phyloP scores from a whole-genome alignment of 139 green algal genomes.

The Nannochloris sp. region DNA sequence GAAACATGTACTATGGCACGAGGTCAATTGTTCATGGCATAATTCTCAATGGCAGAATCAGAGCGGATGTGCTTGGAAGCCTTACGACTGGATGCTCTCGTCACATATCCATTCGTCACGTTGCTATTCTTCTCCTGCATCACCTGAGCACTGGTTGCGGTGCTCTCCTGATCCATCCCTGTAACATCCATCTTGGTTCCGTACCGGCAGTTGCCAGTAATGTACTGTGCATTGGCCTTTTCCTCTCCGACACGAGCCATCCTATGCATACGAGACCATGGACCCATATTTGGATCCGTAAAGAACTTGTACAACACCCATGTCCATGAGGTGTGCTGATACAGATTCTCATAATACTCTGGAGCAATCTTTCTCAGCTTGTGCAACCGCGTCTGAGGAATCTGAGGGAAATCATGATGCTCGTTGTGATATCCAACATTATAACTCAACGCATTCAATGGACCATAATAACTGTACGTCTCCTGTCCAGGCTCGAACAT shows the following conservation, averaged over 20 bases:
- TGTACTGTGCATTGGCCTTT: constrained; percentile 13
- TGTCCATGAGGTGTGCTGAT: constrained; percentile 49
- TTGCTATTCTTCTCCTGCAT: neutral
- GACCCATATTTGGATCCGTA: constrained; percentile 42
- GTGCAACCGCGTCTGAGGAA: constrained; percentile 52
- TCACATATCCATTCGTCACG: neutral
- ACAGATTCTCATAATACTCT: constrained; percentile 56
- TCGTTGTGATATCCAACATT: constrained; percentile 77
- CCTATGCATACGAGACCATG: constrained; percentile 33
- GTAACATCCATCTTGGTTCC: constrained; percentile 7
- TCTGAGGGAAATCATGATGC: constrained; percentile 73
- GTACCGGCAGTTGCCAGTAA: constrained; percentile 5
- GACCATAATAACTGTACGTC: constrained; percentile 73
- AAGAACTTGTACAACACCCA: constrained; percentile 58
- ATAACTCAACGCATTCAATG: constrained; percentile 58
- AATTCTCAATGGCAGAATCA: constrained; percentile 7
- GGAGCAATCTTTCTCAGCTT: constrained; percentile 51
- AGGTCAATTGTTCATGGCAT: neutral
- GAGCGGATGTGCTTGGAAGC: neutral
- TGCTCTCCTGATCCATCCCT: neutral
- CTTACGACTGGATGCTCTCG: neutral
- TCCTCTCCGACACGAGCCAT: neutral
- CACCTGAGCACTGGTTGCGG: neutral
- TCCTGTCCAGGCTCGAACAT: constrained; percentile 56
- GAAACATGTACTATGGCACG: neutral